Conservation (phyloP, 768 basidiomycete genomes). For the Suillus hirtellus region DNA sequence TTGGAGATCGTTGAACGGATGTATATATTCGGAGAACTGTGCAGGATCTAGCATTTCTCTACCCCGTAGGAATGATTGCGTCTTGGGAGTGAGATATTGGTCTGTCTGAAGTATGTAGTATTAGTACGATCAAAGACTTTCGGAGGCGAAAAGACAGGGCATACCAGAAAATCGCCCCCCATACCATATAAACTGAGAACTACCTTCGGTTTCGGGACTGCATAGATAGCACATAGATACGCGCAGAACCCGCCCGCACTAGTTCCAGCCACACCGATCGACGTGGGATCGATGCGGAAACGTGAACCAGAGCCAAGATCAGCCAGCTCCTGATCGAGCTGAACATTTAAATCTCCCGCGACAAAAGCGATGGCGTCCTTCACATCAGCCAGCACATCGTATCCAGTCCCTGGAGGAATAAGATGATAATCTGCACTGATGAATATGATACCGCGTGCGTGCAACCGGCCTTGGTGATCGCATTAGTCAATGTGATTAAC, state of each 20-base stretch:
- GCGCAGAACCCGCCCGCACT: conserved; percentile 68
- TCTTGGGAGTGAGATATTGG: conserved; percentile 52
- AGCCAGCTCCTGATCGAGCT: conserved; percentile 13
- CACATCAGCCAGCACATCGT: conserved; percentile 59
- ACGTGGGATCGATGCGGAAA: conserved; percentile 42
- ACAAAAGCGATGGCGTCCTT: conserved; percentile 56
- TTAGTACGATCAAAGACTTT: conserved; percentile 5
- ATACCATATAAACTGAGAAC: conserved; percentile 61
- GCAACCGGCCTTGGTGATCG: conserved; percentile 42
- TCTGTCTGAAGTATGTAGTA: conserved; percentile 40
- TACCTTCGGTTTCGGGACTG: conserved; percentile 52
- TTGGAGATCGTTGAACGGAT: conserved; percentile 37
- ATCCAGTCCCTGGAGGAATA: conserved; percentile 49
- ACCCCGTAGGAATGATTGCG: conserved; percentile 51
- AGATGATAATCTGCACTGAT: conserved; percentile 67
- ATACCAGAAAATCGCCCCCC: conserved; percentile 58
- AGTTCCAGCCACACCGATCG: conserved; percentile 54
- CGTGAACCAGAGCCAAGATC: not conserved
- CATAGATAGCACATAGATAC: conserved; percentile 59
- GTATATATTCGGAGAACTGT: conserved; percentile 46
- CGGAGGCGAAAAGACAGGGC: conserved; percentile 11
- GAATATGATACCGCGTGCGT: conserved; percentile 51
- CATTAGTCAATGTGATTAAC: not conserved
- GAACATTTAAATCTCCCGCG: conserved; percentile 18
- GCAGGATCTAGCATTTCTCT: conserved; percentile 54